Conservation (phyloP, 768 basidiomycete genomes). For the Tulasnella calospora region DNA sequence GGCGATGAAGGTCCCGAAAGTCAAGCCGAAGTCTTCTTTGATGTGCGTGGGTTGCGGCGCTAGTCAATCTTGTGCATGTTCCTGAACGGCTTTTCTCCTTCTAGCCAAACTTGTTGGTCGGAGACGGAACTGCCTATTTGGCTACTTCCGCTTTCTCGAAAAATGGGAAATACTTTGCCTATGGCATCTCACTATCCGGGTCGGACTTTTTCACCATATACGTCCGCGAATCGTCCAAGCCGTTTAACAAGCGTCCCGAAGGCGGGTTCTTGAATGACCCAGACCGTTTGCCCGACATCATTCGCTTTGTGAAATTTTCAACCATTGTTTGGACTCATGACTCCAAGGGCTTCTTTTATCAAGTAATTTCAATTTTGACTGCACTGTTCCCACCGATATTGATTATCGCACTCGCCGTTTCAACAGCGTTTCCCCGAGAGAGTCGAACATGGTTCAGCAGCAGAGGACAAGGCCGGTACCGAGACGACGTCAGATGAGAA, state of each 20-base stretch:
- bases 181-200: constrained; percentile 66
- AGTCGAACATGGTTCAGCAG: constrained; percentile 43
- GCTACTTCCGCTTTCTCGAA: constrained; percentile 56
- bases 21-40: constrained; percentile 69
- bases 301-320: constrained; percentile 75
- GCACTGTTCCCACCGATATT: not conserved
- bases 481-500: constrained; percentile 59
- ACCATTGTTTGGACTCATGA: constrained; percentile 69
- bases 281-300: constrained; percentile 56
- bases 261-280: constrained; percentile 32
- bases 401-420: not conserved
- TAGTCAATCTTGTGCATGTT: not conserved
- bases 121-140: constrained; percentile 68
- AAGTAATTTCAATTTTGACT: constrained; percentile 38
- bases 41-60: constrained; percentile 44
- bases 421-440: constrained; percentile 54
- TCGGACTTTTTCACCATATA: constrained; percentile 70
- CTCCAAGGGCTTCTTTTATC: constrained; percentile 81
- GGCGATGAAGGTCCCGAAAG: constrained; percentile 39
- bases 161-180: constrained; percentile 67
- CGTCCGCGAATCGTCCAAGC: constrained; percentile 56
- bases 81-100: not conserved
- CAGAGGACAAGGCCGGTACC: constrained; percentile 46
- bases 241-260: constrained; percentile 49
- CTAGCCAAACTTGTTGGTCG: constrained; percentile 64